phyloP scores from a whole-genome alignment of 805 yeast species.

The Kodamaea restingae region DNA sequence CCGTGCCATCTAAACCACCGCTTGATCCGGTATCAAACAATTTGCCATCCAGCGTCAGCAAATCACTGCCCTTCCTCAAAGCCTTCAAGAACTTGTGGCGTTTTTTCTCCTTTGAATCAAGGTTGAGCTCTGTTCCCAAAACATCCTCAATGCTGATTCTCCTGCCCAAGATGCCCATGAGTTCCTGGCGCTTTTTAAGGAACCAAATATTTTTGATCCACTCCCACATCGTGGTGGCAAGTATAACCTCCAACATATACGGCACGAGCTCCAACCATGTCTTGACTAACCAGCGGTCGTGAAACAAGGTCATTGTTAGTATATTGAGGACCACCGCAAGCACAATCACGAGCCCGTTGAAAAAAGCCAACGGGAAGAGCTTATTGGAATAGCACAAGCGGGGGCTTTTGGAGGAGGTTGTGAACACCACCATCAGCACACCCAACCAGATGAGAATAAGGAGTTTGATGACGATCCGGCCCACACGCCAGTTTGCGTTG shows the following conservation, averaged over 20 bases:
- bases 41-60: background rate
- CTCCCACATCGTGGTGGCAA: constrained; percentile 60
- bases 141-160: constrained; percentile 47
- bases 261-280: constrained; percentile 48
- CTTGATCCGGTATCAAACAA: background rate
- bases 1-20: too few relatives aligned
- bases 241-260: constrained; percentile 43
- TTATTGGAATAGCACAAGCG: constrained; percentile 44
- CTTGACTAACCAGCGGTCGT: constrained; percentile 34
- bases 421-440: constrained; percentile 34
- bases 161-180: constrained; percentile 60
- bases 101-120: background rate
- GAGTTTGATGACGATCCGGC: constrained; percentile 25
- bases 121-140: constrained; percentile 11
- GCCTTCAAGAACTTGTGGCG: constrained; percentile 3
- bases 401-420: constrained; percentile 31
- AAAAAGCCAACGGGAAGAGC: constrained; percentile 46
- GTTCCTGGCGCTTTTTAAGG: constrained; percentile 47
- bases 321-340: constrained; percentile 32
- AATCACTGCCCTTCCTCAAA: constrained; percentile 3
- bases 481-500: constrained; percentile 21
- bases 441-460: constrained; percentile 28
- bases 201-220: constrained; percentile 56
- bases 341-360: constrained; percentile 38
- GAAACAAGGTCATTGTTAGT: constrained; percentile 24